These are phyloP conservation scores for Talaromyces atroroseus DNA, from an alignment of 2,329 filamentous ascomycete genomes.

Conservation along the genomic window DNA sequence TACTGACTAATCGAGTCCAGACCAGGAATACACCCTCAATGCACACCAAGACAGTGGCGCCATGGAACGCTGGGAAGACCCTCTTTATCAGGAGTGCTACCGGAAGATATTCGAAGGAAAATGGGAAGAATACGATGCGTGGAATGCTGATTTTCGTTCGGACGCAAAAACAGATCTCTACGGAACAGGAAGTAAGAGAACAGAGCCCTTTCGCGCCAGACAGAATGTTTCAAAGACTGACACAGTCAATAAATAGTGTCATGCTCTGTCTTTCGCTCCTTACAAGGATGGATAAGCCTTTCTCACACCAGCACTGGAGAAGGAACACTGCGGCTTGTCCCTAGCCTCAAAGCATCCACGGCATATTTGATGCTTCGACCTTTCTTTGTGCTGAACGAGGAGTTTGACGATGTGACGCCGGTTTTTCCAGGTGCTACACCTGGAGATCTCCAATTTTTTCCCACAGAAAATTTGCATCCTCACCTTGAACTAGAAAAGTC, in stretches of 20 bases:
- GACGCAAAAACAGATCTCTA: conserved; percentile 23
- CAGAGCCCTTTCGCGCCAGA: neutral
- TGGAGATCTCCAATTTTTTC: conserved; percentile 17
- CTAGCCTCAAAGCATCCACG: conserved; percentile 17
- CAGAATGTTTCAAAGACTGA: neutral
- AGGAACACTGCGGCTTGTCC: conserved; percentile 18
- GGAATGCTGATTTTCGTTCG: conserved; percentile 17
- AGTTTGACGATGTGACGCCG: conserved; percentile 18
- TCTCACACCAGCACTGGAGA: conserved; percentile 18
- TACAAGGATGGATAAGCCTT: conserved; percentile 19
- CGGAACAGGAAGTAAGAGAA: neutral
- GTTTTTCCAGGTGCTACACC: conserved; percentile 19
- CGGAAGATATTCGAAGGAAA: conserved; percentile 17
- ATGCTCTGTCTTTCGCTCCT: conserved; percentile 15
- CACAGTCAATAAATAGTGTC: conserved; percentile 6
- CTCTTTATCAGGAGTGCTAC: conserved; percentile 15
- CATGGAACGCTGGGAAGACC: conserved; percentile 21
- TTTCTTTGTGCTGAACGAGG: conserved; percentile 16
- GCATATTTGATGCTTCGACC: conserved; percentile 21
- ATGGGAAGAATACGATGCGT: conserved; percentile 19
- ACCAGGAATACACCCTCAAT: conserved; percentile 14
- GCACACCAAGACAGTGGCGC: conserved; percentile 19
- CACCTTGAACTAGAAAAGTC: conserved; percentile 17
- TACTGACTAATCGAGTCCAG: neutral
- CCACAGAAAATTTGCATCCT: conserved; percentile 16